A percentile compares a stretch with the other conserved stretches of the same genome.
Evolutionary conservation across 73 alveolate genomes (phyloP).

Genomic region (Paramecium pentaurelia): DNA sequence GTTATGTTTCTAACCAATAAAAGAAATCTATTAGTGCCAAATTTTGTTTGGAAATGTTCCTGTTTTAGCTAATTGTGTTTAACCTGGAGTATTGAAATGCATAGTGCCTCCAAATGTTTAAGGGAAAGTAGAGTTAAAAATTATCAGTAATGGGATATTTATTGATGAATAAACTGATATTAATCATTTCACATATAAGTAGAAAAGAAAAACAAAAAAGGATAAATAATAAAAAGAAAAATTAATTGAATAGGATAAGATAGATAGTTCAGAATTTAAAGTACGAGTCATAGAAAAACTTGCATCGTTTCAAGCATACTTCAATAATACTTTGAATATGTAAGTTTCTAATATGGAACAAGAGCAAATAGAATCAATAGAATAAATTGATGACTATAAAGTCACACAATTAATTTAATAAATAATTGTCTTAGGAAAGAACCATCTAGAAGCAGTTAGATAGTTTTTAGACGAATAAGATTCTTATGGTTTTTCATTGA

Average conservation of each 20-base stretch:
- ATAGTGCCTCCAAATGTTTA: neutral
- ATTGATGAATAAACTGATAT: neutral
- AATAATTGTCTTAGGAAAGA: neutral
- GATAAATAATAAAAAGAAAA: neutral
- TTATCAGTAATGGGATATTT: neutral
- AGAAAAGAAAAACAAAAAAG: neutral
- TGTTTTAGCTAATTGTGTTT: neutral
- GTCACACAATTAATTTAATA: neutral
- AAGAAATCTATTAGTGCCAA: neutral
- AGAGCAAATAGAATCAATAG: neutral
- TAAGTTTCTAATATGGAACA: neutral
- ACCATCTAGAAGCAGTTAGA: neutral
- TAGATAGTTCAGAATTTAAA: neutral
- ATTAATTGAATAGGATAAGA: neutral
- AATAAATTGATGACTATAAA: neutral
- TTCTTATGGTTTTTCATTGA: neutral
- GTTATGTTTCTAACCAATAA: constrained; percentile 27
- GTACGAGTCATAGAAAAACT: constrained; percentile 16
- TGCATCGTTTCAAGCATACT: neutral
- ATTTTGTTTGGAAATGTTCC: neutral
- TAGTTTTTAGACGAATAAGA: neutral
- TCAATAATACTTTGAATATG: neutral
- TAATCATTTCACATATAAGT: neutral
- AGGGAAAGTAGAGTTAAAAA: neutral
- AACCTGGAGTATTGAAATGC: constrained; percentile 27